Percentiles rank a stretch among this genome's conserved stretches.
Conservation (phyloP, 2,329 filamentous ascomycete species). For the Ceratocystis harringtonii region DNA sequence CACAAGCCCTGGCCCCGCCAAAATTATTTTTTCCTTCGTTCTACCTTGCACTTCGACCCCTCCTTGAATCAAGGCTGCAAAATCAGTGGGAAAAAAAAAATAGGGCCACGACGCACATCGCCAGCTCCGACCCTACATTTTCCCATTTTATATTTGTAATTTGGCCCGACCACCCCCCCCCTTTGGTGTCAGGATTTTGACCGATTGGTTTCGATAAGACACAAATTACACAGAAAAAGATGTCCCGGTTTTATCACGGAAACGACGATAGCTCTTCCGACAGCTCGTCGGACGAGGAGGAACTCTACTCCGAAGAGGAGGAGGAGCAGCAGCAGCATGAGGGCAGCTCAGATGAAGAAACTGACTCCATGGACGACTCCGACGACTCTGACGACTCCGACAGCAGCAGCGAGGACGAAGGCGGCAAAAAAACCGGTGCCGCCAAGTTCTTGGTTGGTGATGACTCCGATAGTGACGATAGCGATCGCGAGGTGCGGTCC, state of each 20-base stretch:
- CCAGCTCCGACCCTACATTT: conserved; percentile 15
- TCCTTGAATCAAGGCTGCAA: conserved; percentile 15
- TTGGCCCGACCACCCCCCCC: not conserved
- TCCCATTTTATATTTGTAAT: conserved; percentile 13
- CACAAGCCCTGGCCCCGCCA: conserved; percentile 18
- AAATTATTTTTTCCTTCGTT: conserved; percentile 16
- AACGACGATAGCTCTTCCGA: conserved; percentile 87
- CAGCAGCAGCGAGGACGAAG: conserved; percentile 47
- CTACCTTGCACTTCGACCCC: conserved; percentile 16
- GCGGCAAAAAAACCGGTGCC: conserved; percentile 54
- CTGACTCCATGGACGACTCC: conserved; percentile 37
- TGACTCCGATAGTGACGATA: conserved; percentile 63
- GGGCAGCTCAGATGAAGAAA: conserved; percentile 33
- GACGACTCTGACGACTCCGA: conserved; percentile 36
- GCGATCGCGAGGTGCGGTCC: conserved; percentile 71
- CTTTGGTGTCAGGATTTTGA: not conserved
- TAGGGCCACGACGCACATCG: conserved; percentile 16
- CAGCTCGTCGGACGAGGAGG: conserved; percentile 90
- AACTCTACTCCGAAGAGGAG: conserved; percentile 72
- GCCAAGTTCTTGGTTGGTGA: conserved; percentile 70
- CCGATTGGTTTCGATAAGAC: not conserved
- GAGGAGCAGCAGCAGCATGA: conserved; percentile 35
- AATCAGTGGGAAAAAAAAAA: conserved; percentile 14
- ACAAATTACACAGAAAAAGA: conserved; percentile 25
- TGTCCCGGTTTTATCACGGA: conserved; percentile 96